Percentiles rank a stretch among this genome's conserved stretches.
phyloP scores from a whole-genome alignment of 2,329 filamentous ascomycete genomes.

The Fusarium buharicum region DNA sequence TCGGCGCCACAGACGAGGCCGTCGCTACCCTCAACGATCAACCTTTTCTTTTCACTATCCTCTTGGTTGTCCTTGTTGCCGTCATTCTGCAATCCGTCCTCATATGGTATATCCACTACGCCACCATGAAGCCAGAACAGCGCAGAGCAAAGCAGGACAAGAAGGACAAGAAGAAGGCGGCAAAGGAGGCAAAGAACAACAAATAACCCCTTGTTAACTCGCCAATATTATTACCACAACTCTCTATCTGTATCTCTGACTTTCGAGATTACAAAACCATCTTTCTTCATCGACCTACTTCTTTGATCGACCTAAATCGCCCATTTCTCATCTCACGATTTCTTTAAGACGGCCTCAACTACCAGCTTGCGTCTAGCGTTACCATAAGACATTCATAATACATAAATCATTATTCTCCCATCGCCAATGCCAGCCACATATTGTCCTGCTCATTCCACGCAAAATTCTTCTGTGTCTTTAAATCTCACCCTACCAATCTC shows the following conservation, averaged over 20 bases:
- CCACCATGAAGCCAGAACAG: slow-evolving; percentile 70
- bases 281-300: not conserved
- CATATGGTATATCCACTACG: slow-evolving; percentile 68
- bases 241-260: not conserved
- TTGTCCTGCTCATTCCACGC: not conserved
- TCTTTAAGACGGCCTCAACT: not conserved
- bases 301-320: not conserved
- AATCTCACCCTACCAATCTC: not conserved
- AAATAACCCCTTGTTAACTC: not conserved
- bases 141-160: slow-evolving; percentile 62
- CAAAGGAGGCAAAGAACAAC: slow-evolving; percentile 31
- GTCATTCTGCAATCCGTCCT: slow-evolving; percentile 59
- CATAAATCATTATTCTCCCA: slow-evolving; percentile 11
- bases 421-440: not conserved
- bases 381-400: slow-evolving; percentile 26
- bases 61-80: slow-evolving; percentile 64
- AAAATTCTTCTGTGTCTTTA: not conserved
- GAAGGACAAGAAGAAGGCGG: slow-evolving; percentile 56
- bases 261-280: not conserved
- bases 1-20: slow-evolving; percentile 68
- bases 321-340: not conserved
- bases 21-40: slow-evolving; percentile 71
- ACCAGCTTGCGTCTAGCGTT: slow-evolving; percentile 6
- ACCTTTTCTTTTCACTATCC: slow-evolving; percentile 67
- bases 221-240: not conserved